Evolutionary conservation across 495 filamentous ascomycete genomes (phyloP).

Genomic region (Daldinia concentrica): DNA sequence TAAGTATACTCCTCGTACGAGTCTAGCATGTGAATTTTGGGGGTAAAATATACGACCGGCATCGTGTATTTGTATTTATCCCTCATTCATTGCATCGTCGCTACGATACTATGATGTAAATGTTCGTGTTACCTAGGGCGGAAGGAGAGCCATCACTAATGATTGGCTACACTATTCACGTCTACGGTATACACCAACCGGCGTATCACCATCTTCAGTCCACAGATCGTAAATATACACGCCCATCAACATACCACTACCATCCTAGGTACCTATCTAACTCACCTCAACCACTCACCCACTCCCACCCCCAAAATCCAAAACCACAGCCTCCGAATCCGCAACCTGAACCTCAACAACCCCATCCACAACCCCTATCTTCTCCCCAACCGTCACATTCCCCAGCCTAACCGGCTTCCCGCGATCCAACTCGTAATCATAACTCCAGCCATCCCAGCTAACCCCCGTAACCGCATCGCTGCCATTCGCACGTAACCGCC

Average conservation of each 20-base stretch:
- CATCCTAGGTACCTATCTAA: neutral
- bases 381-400: constrained; percentile 68
- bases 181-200: neutral
- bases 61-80: neutral
- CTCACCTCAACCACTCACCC: neutral
- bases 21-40: neutral
- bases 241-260: no score
- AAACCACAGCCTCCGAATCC: constrained; percentile 60
- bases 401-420: constrained; percentile 64
- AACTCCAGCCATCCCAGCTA: constrained; percentile 70
- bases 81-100: neutral
- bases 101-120: neutral
- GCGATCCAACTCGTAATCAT: constrained; percentile 66
- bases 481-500: constrained; percentile 67
- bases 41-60: neutral
- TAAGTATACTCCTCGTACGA: neutral
- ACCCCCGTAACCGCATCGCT: constrained; percentile 70
- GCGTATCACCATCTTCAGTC: neutral
- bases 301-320: constrained; percentile 49
- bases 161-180: neutral
- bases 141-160: neutral
- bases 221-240: no score
- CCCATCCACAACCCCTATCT: constrained; percentile 53
- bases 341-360: constrained; percentile 58
- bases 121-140: neutral